These are phyloP conservation scores for Arctium lappa DNA, from an alignment of 129 eudicot species.

Conservation along the genomic window DNA sequence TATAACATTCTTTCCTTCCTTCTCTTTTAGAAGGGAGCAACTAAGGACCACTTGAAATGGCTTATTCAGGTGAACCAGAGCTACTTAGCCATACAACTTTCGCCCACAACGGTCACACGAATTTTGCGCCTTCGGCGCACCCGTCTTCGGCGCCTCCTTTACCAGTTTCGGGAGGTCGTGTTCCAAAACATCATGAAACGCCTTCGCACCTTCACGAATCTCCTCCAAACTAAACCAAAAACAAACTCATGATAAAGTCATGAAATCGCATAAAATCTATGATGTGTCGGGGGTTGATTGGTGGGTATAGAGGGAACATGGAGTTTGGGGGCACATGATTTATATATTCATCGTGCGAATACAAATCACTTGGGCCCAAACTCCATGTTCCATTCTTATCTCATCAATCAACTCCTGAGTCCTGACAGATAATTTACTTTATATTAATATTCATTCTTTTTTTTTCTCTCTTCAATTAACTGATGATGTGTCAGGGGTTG, in stretches of 20 bases:
- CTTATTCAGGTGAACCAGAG: conserved; percentile 1
- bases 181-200: conserved; percentile 70
- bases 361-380: not conserved
- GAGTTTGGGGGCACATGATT: not conserved
- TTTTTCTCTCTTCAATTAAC: too few relatives aligned
- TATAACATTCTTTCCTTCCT: not conserved
- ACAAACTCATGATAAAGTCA: not conserved
- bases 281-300: not conserved
- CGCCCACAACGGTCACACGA: conserved; percentile 83
- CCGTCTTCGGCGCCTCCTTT: conserved; percentile 54
- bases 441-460: too few relatives aligned
- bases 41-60: not conserved
- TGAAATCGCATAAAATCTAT: not conserved
- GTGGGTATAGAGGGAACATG: not conserved
- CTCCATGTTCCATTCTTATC: not conserved
- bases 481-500: too few relatives aligned
- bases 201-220: conserved; percentile 76
- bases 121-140: conserved; percentile 18
- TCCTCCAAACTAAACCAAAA: conserved; percentile 61
- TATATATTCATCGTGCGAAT: not conserved
- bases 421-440: too few relatives aligned
- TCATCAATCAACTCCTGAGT: too few relatives aligned
- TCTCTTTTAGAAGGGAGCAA: not conserved
- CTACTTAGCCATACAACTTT: conserved; percentile 33
- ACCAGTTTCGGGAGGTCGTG: conserved; percentile 68